A percentile compares a stretch with the other conserved stretches of the same genome.
Conservation (phyloP, 331 rosid genomes). For the Telfairia occidentalis region DNA sequence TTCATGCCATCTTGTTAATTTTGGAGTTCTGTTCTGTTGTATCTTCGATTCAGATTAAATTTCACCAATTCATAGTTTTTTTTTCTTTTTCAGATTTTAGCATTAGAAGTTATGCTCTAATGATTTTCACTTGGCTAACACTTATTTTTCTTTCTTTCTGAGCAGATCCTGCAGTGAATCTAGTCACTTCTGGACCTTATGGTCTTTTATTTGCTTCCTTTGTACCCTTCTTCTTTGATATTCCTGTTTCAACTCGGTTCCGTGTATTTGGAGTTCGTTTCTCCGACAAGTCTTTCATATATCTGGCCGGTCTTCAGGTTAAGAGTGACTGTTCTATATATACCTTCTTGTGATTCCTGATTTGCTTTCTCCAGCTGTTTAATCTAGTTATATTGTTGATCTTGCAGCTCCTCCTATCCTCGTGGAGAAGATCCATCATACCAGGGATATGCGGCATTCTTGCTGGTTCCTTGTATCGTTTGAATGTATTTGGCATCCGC, state of each 20-base stretch:
- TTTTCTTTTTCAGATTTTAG: neutral
- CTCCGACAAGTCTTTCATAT: conserved; percentile 90
- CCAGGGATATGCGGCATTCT: conserved; percentile 91
- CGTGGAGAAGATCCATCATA: conserved; percentile 83
- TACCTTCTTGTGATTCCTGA: conserved; percentile 4
- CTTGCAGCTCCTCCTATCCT: conserved; percentile 81
- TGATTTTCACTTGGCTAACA: conserved; percentile 10
- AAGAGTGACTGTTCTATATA: conserved; percentile 9
- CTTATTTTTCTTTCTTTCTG: conserved; percentile 2
- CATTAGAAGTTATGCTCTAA: neutral
- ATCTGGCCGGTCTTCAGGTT: conserved; percentile 97
- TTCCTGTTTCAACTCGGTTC: conserved; percentile 84
- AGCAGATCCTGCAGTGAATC: conserved; percentile 73
- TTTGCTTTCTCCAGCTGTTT: neutral
- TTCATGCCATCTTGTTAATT: neutral
- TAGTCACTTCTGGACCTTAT: conserved; percentile 83
- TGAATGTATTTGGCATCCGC: conserved; percentile 71
- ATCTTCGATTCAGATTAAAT: neutral
- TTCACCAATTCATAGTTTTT: neutral
- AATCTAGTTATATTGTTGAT: conserved; percentile 17
- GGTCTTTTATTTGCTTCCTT: conserved; percentile 96
- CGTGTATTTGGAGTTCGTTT: conserved; percentile 61
- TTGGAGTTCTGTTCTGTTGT: neutral
- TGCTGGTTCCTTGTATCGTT: conserved; percentile 78
- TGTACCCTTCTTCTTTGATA: conserved; percentile 91